Percentiles rank a stretch among this genome's conserved stretches.
Conservation (phyloP, 1,139 yeast genomes). For the Spencermartinsiella ligniputridi region DNA sequence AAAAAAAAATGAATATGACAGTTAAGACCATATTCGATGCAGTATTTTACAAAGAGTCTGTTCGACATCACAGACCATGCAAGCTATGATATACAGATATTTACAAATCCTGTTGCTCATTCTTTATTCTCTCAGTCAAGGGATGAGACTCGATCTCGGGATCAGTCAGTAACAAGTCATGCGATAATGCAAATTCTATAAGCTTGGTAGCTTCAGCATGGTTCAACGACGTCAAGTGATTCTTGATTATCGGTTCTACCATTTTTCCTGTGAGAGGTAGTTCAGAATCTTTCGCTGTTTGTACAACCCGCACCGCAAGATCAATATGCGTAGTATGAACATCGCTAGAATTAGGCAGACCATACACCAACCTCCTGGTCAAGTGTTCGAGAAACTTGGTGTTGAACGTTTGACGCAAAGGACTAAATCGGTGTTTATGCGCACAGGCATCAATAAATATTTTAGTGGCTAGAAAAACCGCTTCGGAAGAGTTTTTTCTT, state of each 20-base stretch:
- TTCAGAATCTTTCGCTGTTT: background rate
- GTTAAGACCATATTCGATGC: constrained; percentile 5
- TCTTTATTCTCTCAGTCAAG: background rate
- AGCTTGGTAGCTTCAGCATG: background rate
- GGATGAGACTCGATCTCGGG: background rate
- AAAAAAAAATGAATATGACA: constrained; percentile 11
- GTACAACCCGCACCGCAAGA: background rate
- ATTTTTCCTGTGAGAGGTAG: background rate
- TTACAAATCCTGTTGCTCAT: background rate
- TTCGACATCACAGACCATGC: too few species aligned
- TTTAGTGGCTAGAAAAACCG: background rate
- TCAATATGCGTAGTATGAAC: background rate
- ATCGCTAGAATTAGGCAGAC: background rate
- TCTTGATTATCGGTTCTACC: background rate
- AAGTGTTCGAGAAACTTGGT: background rate
- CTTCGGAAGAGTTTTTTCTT: background rate
- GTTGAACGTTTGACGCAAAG: background rate
- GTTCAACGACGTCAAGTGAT: background rate
- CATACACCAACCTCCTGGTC: background rate
- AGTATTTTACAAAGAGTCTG: background rate
- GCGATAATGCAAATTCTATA: constrained; percentile 3
- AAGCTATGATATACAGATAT: too few species aligned
- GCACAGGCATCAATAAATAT: background rate
- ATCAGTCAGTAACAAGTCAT: background rate
- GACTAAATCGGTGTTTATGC: background rate